Base-by-base conservation (phyloP, 2,329 filamentous ascomycete genomes). In the Paecilomyces fulvus region DNA sequence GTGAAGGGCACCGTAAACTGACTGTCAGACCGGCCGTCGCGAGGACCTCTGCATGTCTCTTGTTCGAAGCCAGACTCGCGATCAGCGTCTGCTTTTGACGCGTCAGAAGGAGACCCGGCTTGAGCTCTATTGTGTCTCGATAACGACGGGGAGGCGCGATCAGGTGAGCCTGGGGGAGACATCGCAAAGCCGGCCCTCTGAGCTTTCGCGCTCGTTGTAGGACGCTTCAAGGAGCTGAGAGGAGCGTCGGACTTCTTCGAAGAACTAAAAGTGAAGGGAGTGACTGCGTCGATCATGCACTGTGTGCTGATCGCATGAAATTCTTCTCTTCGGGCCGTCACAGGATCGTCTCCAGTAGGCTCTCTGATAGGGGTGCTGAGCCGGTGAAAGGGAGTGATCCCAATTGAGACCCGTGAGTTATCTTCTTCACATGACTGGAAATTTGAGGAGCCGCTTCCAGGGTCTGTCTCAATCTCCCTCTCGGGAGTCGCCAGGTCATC, bases 241-340 rank as follows among this genome's bases (percentile, higher is more conserved):
- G 53, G 53, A 28, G 37, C 30, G 7, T 57, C 62, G 50, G 49
- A 46, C 56, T 65, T 70, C 58, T 65, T 70, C n/a, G 63, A 60
- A 17, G 69, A 69, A 33, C 71, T 74, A 46, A 73, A 67, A 3
- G 64, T 68, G 54, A 73, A 75, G 8, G 74, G 73, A 2, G 71
- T 73, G 28, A 68, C 67, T 12, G 70, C 67, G 55, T 75, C 71
- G 14, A 76, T 67, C 63, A 76, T 71, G 49, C 63, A 69, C 60
- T 76, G 73, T 1, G 73, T 75, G 56, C 70, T 73, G 58, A 72
- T 65, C 48, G 66, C 63, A 56, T 65, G 67, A n/a, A 59, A 53
- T 17, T 55, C 60, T 1, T 58, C 58, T 20, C 59, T 61, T 21
- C 58, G 55, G 21, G 50, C 51, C 30, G 57, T 23, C 30, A 37